phyloP scores from a whole-genome alignment of 768 basidiomycete genomes.

The Sporobolomyces phaffii region DNA sequence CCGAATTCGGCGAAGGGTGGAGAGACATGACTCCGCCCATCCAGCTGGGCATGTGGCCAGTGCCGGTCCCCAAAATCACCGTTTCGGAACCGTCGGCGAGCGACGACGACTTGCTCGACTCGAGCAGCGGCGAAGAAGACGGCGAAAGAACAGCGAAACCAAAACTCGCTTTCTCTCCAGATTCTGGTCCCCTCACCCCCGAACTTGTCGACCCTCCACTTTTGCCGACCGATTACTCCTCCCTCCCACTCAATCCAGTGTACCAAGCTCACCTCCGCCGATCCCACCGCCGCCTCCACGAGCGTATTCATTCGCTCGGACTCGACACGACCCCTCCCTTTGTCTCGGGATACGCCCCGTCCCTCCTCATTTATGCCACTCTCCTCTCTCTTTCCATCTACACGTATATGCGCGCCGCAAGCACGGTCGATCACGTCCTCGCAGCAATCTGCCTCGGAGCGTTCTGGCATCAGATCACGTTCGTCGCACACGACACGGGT shows the following conservation, averaged over 20 bases:
- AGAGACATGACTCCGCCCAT: constrained; percentile 37
- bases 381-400: constrained; percentile 59
- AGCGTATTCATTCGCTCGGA: constrained; percentile 66
- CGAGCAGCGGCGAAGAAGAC: neutral
- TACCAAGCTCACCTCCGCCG: constrained; percentile 43
- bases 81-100: constrained; percentile 15
- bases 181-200: constrained; percentile 8
- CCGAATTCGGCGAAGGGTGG: constrained; percentile 32
- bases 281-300: constrained; percentile 75
- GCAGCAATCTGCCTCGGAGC: constrained; percentile 79
- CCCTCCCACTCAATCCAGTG: constrained; percentile 31
- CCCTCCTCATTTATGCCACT: constrained; percentile 68
- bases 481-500: constrained; percentile 87
- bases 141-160: neutral
- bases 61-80: constrained; percentile 33
- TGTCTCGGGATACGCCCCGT: constrained; percentile 80
- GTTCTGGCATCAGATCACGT: constrained; percentile 91
- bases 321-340: constrained; percentile 73
- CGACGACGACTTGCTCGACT: neutral
- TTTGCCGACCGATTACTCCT: neutral
- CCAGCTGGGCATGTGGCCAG: constrained; percentile 37
- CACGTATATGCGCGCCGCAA: constrained; percentile 52
- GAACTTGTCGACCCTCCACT: constrained; percentile 33
- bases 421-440: constrained; percentile 50
- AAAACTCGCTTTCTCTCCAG: neutral